Base-by-base conservation (phyloP, 1,139 yeast species). In the Debaryomyces nepalensis region DNA sequence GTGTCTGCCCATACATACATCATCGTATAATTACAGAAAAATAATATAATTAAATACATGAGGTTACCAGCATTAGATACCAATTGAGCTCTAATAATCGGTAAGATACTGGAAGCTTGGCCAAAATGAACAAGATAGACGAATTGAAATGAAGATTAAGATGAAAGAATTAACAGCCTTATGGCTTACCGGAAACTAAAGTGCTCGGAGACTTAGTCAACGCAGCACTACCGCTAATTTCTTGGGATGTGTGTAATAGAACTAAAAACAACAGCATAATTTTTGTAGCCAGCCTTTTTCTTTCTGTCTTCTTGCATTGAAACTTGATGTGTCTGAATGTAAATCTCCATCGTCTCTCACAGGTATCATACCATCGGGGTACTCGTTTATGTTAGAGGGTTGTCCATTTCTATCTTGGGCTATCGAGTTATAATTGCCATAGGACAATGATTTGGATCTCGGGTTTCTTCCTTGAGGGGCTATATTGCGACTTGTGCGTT, bases 291-390 rank as follows among this genome's bases (percentile, higher is more conserved):
- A 54, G 8, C 51, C 42, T 15, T 52, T 43, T 14, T 41, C 34
- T 20, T 45, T 49, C 40, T 61, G 59, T 35, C 71, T 57, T 41
- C 64, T 47, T 26, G 59, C 61, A 37, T 63, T 54, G 45, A 64
- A 68, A 50, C 72, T 66, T 6, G 73, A 63, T 14, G 64, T 58
- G 42, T 66, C 74, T 4, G 73, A 65, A 52, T 68, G 75, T 47
- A 70, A 60, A 41, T 67, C 73, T 10, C 66, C 67, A 37, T 68
- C 69, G 48, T 69, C 73, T 41, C 70, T 50, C 11, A 65, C 63
- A 1, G 70, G 69, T 26, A 59, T 48, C 63, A 66, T 58, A 2
- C 71, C 72, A 48, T 54, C 45, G 15, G 33, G 39, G 18, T 47
- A 45, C 21, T 29, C 32, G 23, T 19, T 40, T 14, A 14, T 20